phyloP scores from a whole-genome alignment of 371 early-diverging fungal species.

The Mortierella sp. region DNA sequence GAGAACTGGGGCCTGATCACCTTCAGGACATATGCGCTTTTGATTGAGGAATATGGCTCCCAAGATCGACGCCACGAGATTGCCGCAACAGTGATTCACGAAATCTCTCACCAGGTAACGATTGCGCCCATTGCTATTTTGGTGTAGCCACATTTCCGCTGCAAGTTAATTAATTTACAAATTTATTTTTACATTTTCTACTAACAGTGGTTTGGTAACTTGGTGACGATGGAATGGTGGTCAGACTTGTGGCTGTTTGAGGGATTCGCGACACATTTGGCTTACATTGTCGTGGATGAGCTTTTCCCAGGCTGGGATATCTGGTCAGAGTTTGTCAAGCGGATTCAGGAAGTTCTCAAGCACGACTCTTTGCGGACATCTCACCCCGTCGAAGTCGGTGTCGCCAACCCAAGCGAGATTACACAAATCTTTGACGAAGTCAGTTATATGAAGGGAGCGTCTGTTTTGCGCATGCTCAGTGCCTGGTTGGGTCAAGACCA shows the following conservation, averaged over 20 bases:
- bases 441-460: conserved; percentile 95
- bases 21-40: conserved; percentile 84
- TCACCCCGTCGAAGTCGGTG: conserved; percentile 95
- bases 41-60: conserved; percentile 72
- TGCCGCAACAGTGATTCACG: conserved; percentile 93
- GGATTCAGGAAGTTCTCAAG: conserved; percentile 77
- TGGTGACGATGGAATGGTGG: conserved; percentile 95
- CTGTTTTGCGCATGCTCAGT: conserved; percentile 93
- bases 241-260: conserved; percentile 97
- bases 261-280: conserved; percentile 97
- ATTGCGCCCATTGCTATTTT: not conserved
- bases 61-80: conserved; percentile 75
- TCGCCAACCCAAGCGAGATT: conserved; percentile 85
- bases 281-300: conserved; percentile 84
- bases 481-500: conserved; percentile 81
- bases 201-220: conserved; percentile 93
- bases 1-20: conserved; percentile 99
- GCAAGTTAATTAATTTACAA: not conserved
- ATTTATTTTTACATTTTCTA: not conserved
- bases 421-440: conserved; percentile 88
- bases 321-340: conserved; percentile 77
- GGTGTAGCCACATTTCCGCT: not conserved
- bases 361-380: conserved; percentile 88
- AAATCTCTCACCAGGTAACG: conserved; percentile 90
- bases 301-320: conserved; percentile 86